Evolutionary conservation across 2,329 filamentous ascomycete species (phyloP).

Genomic region (Pseudocercospora fijiensis): DNA sequence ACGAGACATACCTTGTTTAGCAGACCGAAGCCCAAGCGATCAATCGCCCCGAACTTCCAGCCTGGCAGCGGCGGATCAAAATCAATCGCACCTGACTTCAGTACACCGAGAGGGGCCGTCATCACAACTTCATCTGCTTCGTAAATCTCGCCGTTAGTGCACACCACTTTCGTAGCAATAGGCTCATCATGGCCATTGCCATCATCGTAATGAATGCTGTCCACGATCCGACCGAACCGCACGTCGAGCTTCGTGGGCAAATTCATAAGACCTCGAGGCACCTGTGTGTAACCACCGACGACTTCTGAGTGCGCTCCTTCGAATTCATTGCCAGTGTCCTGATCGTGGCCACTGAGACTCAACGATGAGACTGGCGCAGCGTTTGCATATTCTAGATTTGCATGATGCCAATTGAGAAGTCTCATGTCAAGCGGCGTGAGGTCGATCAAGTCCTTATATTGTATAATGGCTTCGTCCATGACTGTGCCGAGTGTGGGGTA

Average conservation of each 20-base stretch:
- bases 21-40: slow-evolving; percentile 84
- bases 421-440: slow-evolving; percentile 83
- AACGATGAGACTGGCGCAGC: slow-evolving; percentile 83
- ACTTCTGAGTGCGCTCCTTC: slow-evolving; percentile 93
- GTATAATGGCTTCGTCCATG: slow-evolving; percentile 84
- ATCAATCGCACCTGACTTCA: slow-evolving; percentile 77
- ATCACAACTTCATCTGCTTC: slow-evolving; percentile 90
- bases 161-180: slow-evolving; percentile 63
- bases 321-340: slow-evolving; percentile 96
- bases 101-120: slow-evolving; percentile 83
- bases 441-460: slow-evolving; percentile 81
- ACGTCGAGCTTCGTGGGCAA: slow-evolving; percentile 76
- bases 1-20: slow-evolving; percentile 71
- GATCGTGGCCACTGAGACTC: slow-evolving; percentile 90
- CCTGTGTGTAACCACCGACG: slow-evolving; percentile 87
- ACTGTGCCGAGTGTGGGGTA: slow-evolving; percentile 82
- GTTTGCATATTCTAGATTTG: slow-evolving; percentile 97
- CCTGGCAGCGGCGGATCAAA: slow-evolving; percentile 88
- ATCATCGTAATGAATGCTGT: slow-evolving; percentile 63
- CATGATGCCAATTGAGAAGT: slow-evolving; percentile 95
- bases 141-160: slow-evolving; percentile 71
- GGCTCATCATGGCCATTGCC: slow-evolving; percentile 35
- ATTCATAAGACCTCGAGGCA: slow-evolving; percentile 81
- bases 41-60: slow-evolving; percentile 79
- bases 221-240: slow-evolving; percentile 69